Evolutionary conservation across 345 rosid species (phyloP).

Genomic region (Rhizophora apiculata): DNA sequence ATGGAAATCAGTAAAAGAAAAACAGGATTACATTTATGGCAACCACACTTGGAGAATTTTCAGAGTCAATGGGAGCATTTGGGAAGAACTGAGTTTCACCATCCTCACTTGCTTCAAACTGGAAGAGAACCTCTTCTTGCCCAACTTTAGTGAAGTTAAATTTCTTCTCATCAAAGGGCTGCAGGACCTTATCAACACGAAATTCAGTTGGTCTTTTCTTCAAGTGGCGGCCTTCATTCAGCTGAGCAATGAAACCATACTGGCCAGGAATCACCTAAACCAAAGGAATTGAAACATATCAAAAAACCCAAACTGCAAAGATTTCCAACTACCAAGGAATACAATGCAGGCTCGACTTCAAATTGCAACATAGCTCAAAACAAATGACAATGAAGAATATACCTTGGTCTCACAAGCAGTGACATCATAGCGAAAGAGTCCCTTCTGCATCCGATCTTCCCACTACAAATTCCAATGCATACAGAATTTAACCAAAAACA

Average conservation of each 20-base stretch:
- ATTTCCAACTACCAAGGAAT: not conserved
- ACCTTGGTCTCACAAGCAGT: conserved; percentile 96
- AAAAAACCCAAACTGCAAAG: conserved; percentile 3
- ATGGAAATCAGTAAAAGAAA: not conserved
- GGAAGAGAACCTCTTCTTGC: conserved; percentile 95
- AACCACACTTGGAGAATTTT: conserved; percentile 79
- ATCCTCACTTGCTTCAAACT: conserved; percentile 79
- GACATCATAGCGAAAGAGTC: conserved; percentile 94
- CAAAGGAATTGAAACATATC: conserved; percentile 5
- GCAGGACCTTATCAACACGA: conserved; percentile 87
- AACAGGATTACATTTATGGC: conserved; percentile 70
- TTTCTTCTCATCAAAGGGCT: conserved; percentile 84
- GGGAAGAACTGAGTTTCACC: conserved; percentile 58
- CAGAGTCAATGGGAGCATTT: conserved; percentile 54
- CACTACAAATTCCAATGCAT: conserved; percentile 45
- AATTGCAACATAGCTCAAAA: not conserved
- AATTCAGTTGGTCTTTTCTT: conserved; percentile 97
- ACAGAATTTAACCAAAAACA: not conserved
- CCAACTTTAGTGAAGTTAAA: conserved; percentile 94
- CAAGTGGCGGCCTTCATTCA: conserved; percentile 90
- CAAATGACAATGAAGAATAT: not conserved
- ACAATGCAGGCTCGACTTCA: not conserved
- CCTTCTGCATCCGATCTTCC: conserved; percentile 90
- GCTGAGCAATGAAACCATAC: conserved; percentile 85
- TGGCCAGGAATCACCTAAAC: conserved; percentile 81